Evolutionary conservation across 2,329 filamentous ascomycete species (phyloP), one percentile per base, ranked within the genome.

Genomic region (Calonectria henricotiae): DNA sequence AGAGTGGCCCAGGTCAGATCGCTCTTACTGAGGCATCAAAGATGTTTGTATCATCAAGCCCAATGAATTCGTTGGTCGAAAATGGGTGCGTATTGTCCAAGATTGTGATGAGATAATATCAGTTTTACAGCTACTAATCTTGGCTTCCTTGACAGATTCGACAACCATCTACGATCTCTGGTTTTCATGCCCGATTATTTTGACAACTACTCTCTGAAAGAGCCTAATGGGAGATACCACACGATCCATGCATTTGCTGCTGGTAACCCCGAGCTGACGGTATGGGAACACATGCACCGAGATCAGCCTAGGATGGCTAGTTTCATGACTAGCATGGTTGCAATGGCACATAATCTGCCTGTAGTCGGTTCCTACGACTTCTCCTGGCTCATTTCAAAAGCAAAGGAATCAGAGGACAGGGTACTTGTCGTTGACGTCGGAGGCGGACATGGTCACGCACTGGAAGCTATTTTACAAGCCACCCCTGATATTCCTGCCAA

Each of bases 311-410:
- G 61, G 37, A 63, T 63, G 65, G 25, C 46, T 9, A 55, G 47
- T n/a, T 68, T 68, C n/a, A 68, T 68, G 65, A 41, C 60, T 3
- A 44, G 47, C 41, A 68, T 68, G 65, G 47, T 60, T 25, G 65
- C 65, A 13, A 47, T 63, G 30, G 60, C 49, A 9, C 58, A 27
- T 5, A 51, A 17, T 2, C 17, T 58, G 15, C 65, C 65, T 2
- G 23, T 54, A 0, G 12, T 62, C 11, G 65, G 65, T 5, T 49
- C 65, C 0, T 68, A 68, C 46, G 65, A 61, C 27, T 68, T 58
- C 13, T 68, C 47, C 2, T 58, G 51, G 51, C 5, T 58, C 15
- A 0, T 27, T 4, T 8, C 35, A 6, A 27, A 62, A 23, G 39
- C 17, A 2, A 23, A 47, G 0, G 65, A 41, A 25, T 47, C 47